Evolutionary conservation across 2,329 filamentous ascomycete genomes (phyloP), one percentile per base, ranked within the genome.

Genomic region (Elsinoe arachidis): DNA sequence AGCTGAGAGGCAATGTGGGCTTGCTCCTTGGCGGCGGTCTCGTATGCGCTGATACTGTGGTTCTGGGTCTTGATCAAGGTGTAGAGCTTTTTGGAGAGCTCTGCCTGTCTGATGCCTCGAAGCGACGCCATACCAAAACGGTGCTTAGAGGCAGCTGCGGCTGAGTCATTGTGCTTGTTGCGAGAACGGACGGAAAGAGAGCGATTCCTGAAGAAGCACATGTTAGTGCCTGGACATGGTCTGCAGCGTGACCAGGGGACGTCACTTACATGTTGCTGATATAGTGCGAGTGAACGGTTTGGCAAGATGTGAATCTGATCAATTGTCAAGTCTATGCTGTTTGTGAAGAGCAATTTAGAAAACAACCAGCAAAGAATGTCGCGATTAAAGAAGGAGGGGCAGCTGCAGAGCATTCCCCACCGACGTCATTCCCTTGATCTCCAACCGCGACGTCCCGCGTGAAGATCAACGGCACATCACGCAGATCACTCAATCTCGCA

Each of bases 11-110:
- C 93, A 67, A 97, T 90, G 52, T 84, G 83, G 60, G 89, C 75
- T 58, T 90, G 88, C 76, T 96, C 92, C 59, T 86, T 87, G 51
- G 85, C 89, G 5, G 92, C 93, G 5, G 83, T 76, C 75, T 96
- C 90, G 74, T 96, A 87, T 51, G 88, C 87, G 52, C 81, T 79
- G 66, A 97, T 90, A 35, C 91, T 85, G 68, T 87, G 85, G 78
- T 96, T 97, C 73, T 95, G 87, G 52, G 87, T 88, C 77, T 99
- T 99, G 78, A 97, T 96, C 60, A 99, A 81, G 65, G 86, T 87
- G 79, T 86, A 95, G 54, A 99, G 84, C 70, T 86, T 88, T 72
- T 88, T 90, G 66, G 88, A 90, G 26, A 96, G 82, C 72, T 96
- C 90, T 3, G 91, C 89, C 69, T 96, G 90, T 65, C 86, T 81